Percentiles rank a stretch among this genome's conserved stretches.
These are phyloP conservation scores for Theileria annulata DNA, from an alignment of 169 alveolate species.

Conservation along the genomic window DNA sequence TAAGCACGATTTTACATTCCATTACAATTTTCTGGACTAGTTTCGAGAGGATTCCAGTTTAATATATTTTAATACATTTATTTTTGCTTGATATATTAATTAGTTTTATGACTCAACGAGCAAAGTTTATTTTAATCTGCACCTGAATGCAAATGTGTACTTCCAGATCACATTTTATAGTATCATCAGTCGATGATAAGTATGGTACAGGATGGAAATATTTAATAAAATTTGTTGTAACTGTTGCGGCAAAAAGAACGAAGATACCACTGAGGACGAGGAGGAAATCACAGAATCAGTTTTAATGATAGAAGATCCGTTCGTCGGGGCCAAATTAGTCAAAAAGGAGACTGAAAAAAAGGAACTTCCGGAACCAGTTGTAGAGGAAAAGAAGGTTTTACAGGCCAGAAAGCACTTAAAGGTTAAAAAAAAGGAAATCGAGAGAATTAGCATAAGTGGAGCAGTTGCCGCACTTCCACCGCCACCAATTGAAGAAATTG, in stretches of 20 bases:
- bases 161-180: neutral
- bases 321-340: neutral
- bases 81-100: neutral
- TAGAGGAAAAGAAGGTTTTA: neutral
- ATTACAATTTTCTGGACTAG: conserved; percentile 23
- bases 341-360: conserved; percentile 28
- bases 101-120: neutral
- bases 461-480: conserved; percentile 71
- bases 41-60: neutral
- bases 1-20: conserved; percentile 39
- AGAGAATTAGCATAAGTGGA: conserved; percentile 38
- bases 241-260: conserved; percentile 25
- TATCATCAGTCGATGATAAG: conserved; percentile 9
- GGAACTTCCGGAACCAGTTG: conserved; percentile 12
- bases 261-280: neutral
- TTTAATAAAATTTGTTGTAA: conserved; percentile 46
- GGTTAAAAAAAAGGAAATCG: conserved; percentile 23
- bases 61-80: neutral
- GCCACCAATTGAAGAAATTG: conserved; percentile 41
- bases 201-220: conserved; percentile 27
- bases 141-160: conserved; percentile 40
- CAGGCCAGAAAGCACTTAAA: conserved; percentile 25
- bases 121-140: conserved; percentile 5
- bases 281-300: neutral
- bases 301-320: neutral